Evolutionary conservation across 208 protist species (phyloP), one percentile per base, ranked within the genome.

Genomic region (Polymyxa betae): DNA sequence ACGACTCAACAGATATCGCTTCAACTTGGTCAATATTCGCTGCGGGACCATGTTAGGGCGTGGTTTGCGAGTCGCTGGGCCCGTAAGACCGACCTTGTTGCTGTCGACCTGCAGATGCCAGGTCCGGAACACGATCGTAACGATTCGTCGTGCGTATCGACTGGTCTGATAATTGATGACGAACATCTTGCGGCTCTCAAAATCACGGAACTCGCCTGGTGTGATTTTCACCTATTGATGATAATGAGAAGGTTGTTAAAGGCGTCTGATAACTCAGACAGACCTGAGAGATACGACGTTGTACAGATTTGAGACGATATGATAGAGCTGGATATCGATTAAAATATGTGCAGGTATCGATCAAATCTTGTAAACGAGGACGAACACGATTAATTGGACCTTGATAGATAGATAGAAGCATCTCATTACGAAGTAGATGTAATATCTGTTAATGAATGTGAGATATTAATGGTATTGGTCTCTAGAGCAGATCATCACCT

Each of bases 351-450:
- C 10, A 20, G 72, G 35, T 35, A n/a, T 43, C 16, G 72, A 82
- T 5, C n/a, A 82, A n/a, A 5, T 45, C 16, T 5, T 82, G 16
- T 20, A 82, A 5, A n/a, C 10, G 5, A 12, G 72, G 72, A 16
- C 16, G 5, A 12, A 82, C 12, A 5, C 16, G 16, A 20, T 5
- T 5, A 43, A 82, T 82, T n/a, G n/a, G 16, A 20, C 72, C 72
- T 12, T 35, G 16, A n/a, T 82, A 82, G 35, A 82, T 35, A 5
- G 72, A 82, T n/a, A 82, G 72, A 5, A 82, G 5, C 72, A 82
- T 82, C 72, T 82, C 72, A n/a, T 82, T 82, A 5, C 72, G 5
- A 5, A 82, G 72, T 12, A 82, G 35, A 43, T 82, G 72, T n/a
- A 82, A 82, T 43, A 43, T 82, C 35, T 82, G 72, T 5, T 43